phyloP scores from a whole-genome alignment of 2,329 filamentous ascomycete genomes.

The Stachybotrys echinatus region DNA sequence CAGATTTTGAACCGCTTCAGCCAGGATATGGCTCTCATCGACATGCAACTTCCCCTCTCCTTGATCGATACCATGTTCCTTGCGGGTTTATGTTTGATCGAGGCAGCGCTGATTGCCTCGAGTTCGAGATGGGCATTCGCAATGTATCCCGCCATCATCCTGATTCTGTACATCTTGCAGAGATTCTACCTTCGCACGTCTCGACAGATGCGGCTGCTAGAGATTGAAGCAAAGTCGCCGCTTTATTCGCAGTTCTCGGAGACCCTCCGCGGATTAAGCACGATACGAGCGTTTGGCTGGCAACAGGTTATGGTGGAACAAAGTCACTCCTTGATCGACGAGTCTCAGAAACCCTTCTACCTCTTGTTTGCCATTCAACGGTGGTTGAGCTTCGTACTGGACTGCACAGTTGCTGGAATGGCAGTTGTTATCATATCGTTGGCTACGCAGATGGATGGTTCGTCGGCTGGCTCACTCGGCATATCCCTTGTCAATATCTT shows the following conservation, averaged over 20 bases:
- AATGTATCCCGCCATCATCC: conserved; percentile 38
- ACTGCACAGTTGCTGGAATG: conserved; percentile 27
- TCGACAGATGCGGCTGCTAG: conserved; percentile 49
- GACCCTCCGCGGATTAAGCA: conserved; percentile 38
- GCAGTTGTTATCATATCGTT: conserved; percentile 23
- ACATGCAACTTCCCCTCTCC: conserved; percentile 24
- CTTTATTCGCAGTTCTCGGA: conserved; percentile 32
- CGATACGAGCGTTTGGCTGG: conserved; percentile 47
- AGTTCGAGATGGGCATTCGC: conserved; percentile 34
- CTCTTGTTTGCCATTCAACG: conserved; percentile 43
- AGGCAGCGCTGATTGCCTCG: conserved; percentile 33
- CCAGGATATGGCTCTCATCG: conserved; percentile 32
- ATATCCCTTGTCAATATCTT: conserved; percentile 19
- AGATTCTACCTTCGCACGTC: conserved; percentile 53
- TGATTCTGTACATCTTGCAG: conserved; percentile 41
- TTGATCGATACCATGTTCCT: conserved; percentile 14
- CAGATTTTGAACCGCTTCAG: conserved; percentile 31
- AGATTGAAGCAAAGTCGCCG: conserved; percentile 54
- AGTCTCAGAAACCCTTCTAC: conserved; percentile 46
- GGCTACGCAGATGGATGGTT: conserved; percentile 20
- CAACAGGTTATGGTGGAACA: conserved; percentile 28
- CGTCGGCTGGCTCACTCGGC: conserved; percentile 12
- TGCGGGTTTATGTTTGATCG: conserved; percentile 10
- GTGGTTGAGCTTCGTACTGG: conserved; percentile 44
- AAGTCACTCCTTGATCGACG: conserved; percentile 36